Base-by-base conservation (phyloP, 805 yeast species). In the Myxozyma udenii region DNA sequence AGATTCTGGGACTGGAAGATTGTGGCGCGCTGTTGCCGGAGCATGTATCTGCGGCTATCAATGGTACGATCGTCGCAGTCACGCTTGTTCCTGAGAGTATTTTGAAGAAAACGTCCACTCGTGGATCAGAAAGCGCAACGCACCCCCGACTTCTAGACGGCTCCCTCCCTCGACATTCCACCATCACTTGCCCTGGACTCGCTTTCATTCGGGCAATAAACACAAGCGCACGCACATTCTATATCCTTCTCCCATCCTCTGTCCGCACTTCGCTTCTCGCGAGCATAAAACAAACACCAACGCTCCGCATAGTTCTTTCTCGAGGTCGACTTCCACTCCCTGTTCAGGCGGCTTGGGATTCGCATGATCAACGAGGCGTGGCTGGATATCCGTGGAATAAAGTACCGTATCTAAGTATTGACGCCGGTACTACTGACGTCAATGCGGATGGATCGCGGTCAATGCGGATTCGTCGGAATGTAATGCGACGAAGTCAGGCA, bases 41-140 rank as follows among this genome's bases (percentile, higher is more conserved):
- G 23, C 71, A 70, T 41, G 26, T 58, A 11, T 44, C 32, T 1
- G 21, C 57, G 3, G 62, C 66, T 16, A 41, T 70, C 6, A 68
- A 67, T 44, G 73, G 71, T 12, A 62, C 72, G 3, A 22, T 70
- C 2, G 71, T 70, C 2, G 65, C 70, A 1, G 52, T 70, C 2
- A 44, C 50, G 12, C 44, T 44, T 12, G 51, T 57, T n/a, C 44
- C 43, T 16, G 21, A 18, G 12, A n/a, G n/a, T n/a, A n/a, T n/a
- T n/a, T n/a, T n/a, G 11, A 16, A 9, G n/a, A 16, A 42, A 4
- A 37, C n/a, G n/a, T n/a, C n/a, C n/a, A n/a, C n/a, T n/a, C n/a
- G n/a, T n/a, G n/a, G n/a, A n/a, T n/a, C n/a, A n/a, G n/a, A n/a
- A n/a, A n/a, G n/a, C n/a, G n/a, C n/a, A n/a, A n/a, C n/a, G n/a